Evolutionary conservation across 768 basidiomycete species (phyloP).

Genomic region (Termitomyces sp.): DNA sequence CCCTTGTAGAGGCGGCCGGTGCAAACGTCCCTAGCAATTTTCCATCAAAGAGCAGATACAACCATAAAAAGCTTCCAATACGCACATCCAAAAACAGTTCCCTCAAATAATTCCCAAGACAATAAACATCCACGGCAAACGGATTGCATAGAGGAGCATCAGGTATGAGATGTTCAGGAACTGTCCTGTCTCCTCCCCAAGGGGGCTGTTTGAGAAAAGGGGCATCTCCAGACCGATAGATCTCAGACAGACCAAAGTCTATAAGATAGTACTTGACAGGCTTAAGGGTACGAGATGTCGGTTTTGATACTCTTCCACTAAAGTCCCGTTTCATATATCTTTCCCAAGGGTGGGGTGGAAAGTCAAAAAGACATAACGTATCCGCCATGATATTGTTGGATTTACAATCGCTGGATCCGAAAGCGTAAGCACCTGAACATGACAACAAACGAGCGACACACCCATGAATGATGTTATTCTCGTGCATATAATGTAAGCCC

Average conservation of each 20-base stretch:
- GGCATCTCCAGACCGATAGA: slow-evolving; percentile 14
- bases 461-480: slow-evolving; percentile 26
- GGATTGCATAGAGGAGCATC: slow-evolving; percentile 18
- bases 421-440: neutral
- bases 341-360: slow-evolving; percentile 8
- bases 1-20: slow-evolving; percentile 3
- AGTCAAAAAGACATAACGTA: neutral
- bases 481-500: slow-evolving; percentile 30
- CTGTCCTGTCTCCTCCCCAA: slow-evolving; percentile 32
- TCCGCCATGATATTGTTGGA: slow-evolving; percentile 16
- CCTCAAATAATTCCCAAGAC: slow-evolving; percentile 27
- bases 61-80: neutral
- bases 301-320: neutral
- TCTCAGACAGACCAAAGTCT: slow-evolving; percentile 12
- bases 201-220: slow-evolving; percentile 20
- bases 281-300: slow-evolving; percentile 7
- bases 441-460: neutral
- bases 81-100: slow-evolving; percentile 13
- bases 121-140: slow-evolving; percentile 30
- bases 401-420: slow-evolving; percentile 9
- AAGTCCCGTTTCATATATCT: slow-evolving; percentile 2
- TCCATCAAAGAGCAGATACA: neutral
- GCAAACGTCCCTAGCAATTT: neutral
- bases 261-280: neutral
- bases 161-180: slow-evolving; percentile 24